Conservation (phyloP, 1,139 yeast genomes). For the Candida glucosophila region DNA sequence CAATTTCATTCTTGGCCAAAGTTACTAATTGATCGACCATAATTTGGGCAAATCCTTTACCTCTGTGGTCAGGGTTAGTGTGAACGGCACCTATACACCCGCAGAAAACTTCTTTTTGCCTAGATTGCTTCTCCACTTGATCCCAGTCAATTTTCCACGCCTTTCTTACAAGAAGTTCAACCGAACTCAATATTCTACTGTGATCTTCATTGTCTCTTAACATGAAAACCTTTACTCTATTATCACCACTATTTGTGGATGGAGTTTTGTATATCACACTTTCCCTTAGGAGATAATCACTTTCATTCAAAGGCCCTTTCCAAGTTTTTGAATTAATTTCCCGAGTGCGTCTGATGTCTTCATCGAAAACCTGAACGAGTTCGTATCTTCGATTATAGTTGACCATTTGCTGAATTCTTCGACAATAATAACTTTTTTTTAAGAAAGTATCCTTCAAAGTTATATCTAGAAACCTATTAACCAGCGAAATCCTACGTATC, state of each 20-base stretch:
- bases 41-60: conserved; percentile 53
- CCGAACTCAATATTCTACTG: conserved; percentile 21
- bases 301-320: conserved; percentile 38
- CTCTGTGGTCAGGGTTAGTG: conserved; percentile 49
- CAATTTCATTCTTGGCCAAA: conserved; percentile 11
- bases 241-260: conserved; percentile 14
- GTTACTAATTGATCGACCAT: conserved; percentile 47
- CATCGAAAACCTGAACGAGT: conserved; percentile 21
- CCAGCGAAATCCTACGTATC: no score
- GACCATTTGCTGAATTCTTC: no score
- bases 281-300: conserved; percentile 48
- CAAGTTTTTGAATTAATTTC: conserved; percentile 42
- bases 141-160: conserved; percentile 17
- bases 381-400: no score
- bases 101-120: conserved; percentile 21
- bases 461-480: no score
- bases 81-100: conserved; percentile 61
- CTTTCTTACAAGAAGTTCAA: conserved; percentile 29
- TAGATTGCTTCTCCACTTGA: conserved; percentile 11
- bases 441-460: no score
- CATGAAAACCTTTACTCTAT: conserved; percentile 21
- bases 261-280: conserved; percentile 29
- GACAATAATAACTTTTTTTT: no score
- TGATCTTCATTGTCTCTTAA: conserved; percentile 16
- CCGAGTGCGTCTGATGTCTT: conserved; percentile 41